phyloP scores from a whole-genome alignment of 352 stramenopile species.

The Phytophthora uliginosa region DNA sequence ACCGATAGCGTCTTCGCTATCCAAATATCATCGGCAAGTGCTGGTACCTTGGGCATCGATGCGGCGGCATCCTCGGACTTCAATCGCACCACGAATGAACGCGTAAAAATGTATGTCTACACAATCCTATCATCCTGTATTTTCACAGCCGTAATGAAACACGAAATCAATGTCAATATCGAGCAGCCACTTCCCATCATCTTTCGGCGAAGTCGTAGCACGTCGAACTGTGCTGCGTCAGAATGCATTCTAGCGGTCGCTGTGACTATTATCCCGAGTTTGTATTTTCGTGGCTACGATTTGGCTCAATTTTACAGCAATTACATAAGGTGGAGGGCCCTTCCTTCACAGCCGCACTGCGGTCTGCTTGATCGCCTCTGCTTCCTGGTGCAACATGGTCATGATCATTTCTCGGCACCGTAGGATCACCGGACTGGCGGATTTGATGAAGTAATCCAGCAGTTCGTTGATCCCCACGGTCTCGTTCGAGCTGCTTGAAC shows the following conservation, averaged over 20 bases:
- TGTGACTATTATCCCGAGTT: too few species aligned
- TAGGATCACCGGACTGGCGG: slow-evolving; percentile 22
- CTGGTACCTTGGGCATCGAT: neutral
- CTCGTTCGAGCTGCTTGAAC: slow-evolving; percentile 21
- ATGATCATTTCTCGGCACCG: slow-evolving; percentile 35
- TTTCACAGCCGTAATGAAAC: neutral
- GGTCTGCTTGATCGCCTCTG: slow-evolving; percentile 24
- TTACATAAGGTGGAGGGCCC: slow-evolving; percentile 1
- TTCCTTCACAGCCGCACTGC: slow-evolving; percentile 24
- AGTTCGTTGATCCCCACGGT: slow-evolving; percentile 33
- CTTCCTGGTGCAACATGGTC: slow-evolving; percentile 28
- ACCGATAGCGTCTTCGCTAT: neutral
- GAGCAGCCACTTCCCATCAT: too few species aligned
- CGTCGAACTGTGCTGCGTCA: too few species aligned
- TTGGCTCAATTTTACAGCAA: slow-evolving; percentile 12
- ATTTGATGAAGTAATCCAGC: slow-evolving; percentile 39
- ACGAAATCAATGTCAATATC: too few species aligned
- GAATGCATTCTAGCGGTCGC: too few species aligned
- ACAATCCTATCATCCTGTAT: neutral
- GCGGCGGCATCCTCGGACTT: neutral
- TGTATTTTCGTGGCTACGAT: neutral
- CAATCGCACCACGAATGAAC: neutral
- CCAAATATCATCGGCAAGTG: neutral
- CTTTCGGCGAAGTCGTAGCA: too few species aligned
- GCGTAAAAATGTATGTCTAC: neutral